Conservation (phyloP, 2,329 filamentous ascomycete genomes). For the Sporothrix euskadiensis region DNA sequence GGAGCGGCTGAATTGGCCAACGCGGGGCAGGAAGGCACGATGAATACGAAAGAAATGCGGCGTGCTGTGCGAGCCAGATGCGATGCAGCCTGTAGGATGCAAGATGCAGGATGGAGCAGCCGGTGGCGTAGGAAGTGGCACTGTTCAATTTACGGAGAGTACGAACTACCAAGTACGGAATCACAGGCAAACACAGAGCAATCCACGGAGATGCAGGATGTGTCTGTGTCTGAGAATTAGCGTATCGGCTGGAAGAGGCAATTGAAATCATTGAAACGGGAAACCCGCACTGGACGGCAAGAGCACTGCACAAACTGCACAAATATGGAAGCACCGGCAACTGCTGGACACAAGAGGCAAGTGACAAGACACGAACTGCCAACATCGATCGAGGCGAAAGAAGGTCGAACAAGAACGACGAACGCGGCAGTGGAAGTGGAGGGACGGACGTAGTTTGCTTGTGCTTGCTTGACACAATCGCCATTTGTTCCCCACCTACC, state of each 20-base stretch:
- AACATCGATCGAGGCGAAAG: conserved; percentile 1
- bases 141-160: not conserved
- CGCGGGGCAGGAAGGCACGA: not conserved
- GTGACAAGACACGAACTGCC: not conserved
- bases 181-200: not conserved
- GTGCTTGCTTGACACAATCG: not conserved
- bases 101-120: not conserved
- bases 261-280: not conserved
- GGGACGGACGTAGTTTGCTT: not conserved
- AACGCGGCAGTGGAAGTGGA: not conserved
- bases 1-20: conserved; percentile 10
- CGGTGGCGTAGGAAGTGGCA: not conserved
- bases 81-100: not conserved
- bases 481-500: not conserved
- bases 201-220: not conserved
- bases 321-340: conserved; percentile 8
- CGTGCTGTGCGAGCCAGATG: conserved; percentile 4
- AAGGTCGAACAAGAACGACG: not conserved
- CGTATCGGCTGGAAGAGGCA: not conserved
- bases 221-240: not conserved
- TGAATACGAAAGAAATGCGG: not conserved
- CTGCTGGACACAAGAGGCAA: not conserved
- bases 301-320: not conserved
- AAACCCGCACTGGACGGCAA: not conserved
- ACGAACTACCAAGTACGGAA: not conserved